These are phyloP conservation scores for Pezicula neosporulosa DNA, from an alignment of 2,329 filamentous ascomycete species.

Conservation along the genomic window DNA sequence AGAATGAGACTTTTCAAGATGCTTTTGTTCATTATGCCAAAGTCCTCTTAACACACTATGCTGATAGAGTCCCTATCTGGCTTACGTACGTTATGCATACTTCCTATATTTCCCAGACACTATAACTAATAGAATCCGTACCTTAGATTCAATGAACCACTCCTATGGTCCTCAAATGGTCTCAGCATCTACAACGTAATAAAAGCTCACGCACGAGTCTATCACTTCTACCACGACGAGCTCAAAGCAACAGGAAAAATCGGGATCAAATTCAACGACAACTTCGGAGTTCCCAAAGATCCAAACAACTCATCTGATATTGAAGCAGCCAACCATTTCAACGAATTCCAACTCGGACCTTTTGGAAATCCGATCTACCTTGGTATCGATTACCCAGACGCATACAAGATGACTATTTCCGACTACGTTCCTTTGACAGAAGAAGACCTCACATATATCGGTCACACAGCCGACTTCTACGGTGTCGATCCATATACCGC, in stretches of 20 bases:
- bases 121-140: not conserved
- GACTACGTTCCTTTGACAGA: conserved; percentile 39
- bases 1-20: conserved; percentile 43
- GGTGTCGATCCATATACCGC: conserved; percentile 56
- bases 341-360: conserved; percentile 39
- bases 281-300: conserved; percentile 43
- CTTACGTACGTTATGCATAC: conserved; percentile 37
- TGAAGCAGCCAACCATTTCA: conserved; percentile 19
- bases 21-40: conserved; percentile 50
- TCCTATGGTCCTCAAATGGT: too few species aligned
- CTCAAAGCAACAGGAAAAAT: conserved; percentile 46
- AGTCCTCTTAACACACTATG: conserved; percentile 45
- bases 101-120: not conserved
- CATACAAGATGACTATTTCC: conserved; percentile 24
- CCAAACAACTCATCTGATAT: too few species aligned
- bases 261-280: conserved; percentile 37
- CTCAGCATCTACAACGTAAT: conserved; percentile 35
- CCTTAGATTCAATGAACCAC: conserved; percentile 47
- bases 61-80: conserved; percentile 46
- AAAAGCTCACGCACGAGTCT: conserved; percentile 43
- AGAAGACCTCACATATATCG: conserved; percentile 43
- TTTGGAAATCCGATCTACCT: conserved; percentile 51
- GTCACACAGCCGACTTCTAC: conserved; percentile 51
- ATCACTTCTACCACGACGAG: conserved; percentile 49
- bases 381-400: conserved; percentile 44